Evolutionary conservation across 2,329 filamentous ascomycete genomes (phyloP).

Genomic region (Coniochaeta sp.): DNA sequence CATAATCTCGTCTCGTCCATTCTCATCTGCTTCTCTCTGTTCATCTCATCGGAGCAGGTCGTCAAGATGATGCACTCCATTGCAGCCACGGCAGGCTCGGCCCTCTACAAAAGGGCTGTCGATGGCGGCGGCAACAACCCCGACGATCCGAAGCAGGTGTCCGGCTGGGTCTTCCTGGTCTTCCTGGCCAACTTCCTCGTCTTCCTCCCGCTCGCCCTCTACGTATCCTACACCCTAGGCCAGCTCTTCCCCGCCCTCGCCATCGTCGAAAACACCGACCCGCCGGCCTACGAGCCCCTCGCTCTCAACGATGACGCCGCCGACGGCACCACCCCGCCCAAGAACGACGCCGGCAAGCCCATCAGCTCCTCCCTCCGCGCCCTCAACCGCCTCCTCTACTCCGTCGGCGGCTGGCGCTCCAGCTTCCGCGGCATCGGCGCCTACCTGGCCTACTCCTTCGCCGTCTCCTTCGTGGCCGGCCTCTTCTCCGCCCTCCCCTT

Average conservation of each 20-base stretch:
- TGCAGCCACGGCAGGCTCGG: neutral
- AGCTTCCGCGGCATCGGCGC: conserved; percentile 62
- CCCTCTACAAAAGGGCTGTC: conserved; percentile 25
- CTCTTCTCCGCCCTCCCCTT: conserved; percentile 34
- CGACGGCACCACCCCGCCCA: conserved; percentile 24
- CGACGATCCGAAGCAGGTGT: conserved; percentile 17
- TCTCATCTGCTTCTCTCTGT: neutral
- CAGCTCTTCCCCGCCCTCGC: conserved; percentile 45
- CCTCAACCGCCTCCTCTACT: conserved; percentile 47
- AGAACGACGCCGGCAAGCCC: conserved; percentile 26
- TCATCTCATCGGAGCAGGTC: neutral
- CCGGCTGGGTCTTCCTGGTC: conserved; percentile 9
- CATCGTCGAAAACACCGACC: conserved; percentile 50
- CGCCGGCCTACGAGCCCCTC: conserved; percentile 46
- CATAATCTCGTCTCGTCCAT: neutral
- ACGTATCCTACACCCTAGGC: conserved; percentile 44
- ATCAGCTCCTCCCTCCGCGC: conserved; percentile 44
- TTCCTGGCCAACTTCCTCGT: conserved; percentile 4
- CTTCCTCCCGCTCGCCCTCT: conserved; percentile 34
- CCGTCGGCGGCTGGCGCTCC: conserved; percentile 55
- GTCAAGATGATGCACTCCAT: neutral
- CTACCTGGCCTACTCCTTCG: conserved; percentile 29
- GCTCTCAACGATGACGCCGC: conserved; percentile 30
- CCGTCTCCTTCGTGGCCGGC: conserved; percentile 26
- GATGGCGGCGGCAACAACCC: conserved; percentile 17